Conservation (phyloP, 176 grass and related monocot genomes). For the Leersia perrieri region DNA sequence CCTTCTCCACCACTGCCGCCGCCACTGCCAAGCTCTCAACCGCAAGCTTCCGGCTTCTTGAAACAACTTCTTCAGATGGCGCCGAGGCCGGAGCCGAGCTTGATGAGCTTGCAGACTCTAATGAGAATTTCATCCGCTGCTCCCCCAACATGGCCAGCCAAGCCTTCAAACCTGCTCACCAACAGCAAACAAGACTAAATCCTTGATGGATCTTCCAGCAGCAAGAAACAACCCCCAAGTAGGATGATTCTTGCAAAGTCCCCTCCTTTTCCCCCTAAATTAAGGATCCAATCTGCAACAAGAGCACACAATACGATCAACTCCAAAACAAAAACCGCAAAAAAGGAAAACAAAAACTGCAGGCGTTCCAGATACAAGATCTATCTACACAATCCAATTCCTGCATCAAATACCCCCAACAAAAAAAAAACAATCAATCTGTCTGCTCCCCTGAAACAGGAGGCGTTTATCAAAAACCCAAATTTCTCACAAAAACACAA, state of each 20-base stretch:
- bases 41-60: background rate
- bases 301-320: background rate
- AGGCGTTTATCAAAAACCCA: background rate
- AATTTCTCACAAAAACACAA: background rate
- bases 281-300: constrained; percentile 25
- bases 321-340: background rate
- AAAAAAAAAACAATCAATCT: constrained; percentile 1
- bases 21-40: background rate
- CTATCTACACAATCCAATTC: background rate
- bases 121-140: background rate
- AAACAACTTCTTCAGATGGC: constrained; percentile 7
- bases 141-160: constrained; percentile 33
- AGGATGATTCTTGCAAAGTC: background rate
- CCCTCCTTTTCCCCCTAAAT: background rate
- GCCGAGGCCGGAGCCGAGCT: background rate
- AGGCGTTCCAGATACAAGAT: constrained; percentile 1
- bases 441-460: constrained; percentile 5
- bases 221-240: background rate
- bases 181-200: background rate
- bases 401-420: constrained; percentile 3
- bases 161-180: background rate
- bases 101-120: constrained; percentile 31
- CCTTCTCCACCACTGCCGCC: background rate
- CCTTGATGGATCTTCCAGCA: constrained; percentile 5
- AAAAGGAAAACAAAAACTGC: too few species aligned